Evolutionary conservation across 345 rosid species (phyloP), one percentile per base, ranked within the genome.

Genomic region (Populus simonii): DNA sequence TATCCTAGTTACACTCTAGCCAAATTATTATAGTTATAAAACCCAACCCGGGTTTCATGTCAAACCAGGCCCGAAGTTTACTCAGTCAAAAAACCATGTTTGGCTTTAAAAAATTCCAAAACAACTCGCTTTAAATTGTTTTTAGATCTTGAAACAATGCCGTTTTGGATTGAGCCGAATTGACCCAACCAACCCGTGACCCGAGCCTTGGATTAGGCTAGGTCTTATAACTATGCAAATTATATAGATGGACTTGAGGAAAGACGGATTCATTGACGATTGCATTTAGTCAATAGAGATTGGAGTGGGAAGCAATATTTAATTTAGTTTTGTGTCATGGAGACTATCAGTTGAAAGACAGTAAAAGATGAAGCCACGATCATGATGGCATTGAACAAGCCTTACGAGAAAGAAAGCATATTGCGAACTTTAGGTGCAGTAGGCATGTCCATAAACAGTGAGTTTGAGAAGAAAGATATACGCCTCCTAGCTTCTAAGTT

Each of bases 321-420:
- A 33, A n/a, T 67, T 22, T 22, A 15, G 35, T 18, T 67, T 67
- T n/a, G 72, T 65, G 47, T 67, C n/a, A 18, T 49, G 8, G 43
- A 18, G 17, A 20, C 22, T 41, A 8, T 49, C 35, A 33, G 39
- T 35, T 36, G 38, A 38, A 35, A 66, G 22, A 43, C 16, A 59
- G 2, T 18, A 68, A 17, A 17, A 39, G 1, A 53, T 18, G 47
- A 25, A 75, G 31, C 16, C 8, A 53, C 7, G 1, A 12, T 35
- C 38, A 70, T 73, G 59, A 71, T 79, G 38, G 73, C 59, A 25
- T 13, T 41, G 45, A 41, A 83, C 74, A 78, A 83, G 78, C 53
- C 98, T 89, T 91, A 96, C 99, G 99, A 94, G 89, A 96, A 96
- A 53, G 98, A 90, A 85, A 96, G 94, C 99, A 96, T 94, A 74